Percentiles rank a stretch among this genome's conserved stretches.
Conservation (phyloP, 2,329 filamentous ascomycete genomes). For the Fusarium sp. region DNA sequence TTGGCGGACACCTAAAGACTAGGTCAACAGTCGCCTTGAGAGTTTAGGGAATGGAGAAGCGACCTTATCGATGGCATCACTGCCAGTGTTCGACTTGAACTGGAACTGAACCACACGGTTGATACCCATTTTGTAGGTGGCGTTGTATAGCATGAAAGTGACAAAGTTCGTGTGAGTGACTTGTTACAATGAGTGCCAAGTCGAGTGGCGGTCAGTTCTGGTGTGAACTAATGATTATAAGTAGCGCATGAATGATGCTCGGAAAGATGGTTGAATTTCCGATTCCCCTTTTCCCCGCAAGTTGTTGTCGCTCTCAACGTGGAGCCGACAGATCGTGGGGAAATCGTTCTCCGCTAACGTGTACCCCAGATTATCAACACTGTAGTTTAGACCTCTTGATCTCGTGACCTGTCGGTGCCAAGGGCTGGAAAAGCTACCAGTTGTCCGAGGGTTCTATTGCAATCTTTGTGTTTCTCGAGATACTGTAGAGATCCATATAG, state of each 20-base stretch:
- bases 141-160: not conserved
- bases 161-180: not conserved
- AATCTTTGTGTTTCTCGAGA: not conserved
- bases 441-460: not conserved
- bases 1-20: not conserved
- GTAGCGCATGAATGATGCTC: accelerated
- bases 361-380: not conserved
- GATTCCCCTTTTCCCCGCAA: not conserved
- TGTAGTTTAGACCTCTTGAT: not conserved
- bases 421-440: not conserved
- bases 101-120: not conserved
- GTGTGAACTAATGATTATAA: not conserved
- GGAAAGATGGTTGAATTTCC: not conserved
- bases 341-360: not conserved
- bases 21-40: accelerated
- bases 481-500: not conserved
- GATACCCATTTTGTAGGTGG: not conserved
- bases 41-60: too few relatives aligned
- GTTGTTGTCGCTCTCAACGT: not conserved
- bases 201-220: not conserved
- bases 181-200: not conserved
- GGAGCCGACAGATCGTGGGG: not conserved
- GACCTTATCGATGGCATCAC: not conserved
- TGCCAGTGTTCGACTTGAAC: not conserved
- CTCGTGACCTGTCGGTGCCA: not conserved